Conservation (phyloP, 225 moss, liverwort and hornwort genomes). For the Rhytidiadelphus loreus region DNA sequence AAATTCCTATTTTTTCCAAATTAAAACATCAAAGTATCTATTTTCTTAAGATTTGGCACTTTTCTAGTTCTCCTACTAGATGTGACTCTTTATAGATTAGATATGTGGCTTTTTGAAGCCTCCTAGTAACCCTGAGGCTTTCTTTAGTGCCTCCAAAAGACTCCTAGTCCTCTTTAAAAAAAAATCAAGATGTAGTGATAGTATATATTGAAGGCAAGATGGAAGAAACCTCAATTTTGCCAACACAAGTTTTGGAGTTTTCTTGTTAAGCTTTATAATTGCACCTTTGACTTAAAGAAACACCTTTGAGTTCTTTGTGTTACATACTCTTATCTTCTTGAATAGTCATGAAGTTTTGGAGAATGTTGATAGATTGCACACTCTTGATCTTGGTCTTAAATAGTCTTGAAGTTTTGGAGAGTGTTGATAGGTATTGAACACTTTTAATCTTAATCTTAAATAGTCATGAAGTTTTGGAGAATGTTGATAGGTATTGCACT, state of each 20-base stretch:
- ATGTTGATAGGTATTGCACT: background rate
- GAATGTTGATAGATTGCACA: no score
- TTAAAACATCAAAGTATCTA: no score
- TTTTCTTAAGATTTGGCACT: no score
- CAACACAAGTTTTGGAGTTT: background rate
- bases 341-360: no score
- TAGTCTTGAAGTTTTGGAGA: background rate
- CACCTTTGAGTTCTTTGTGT: background rate
- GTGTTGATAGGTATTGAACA: background rate
- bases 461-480: no score
- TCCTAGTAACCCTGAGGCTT: fast-evolving
- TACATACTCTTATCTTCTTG: background rate
- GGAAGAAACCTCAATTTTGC: background rate
- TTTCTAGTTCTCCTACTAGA: no score
- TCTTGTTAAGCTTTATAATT: background rate
- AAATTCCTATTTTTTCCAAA: no score
- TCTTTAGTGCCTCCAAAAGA: background rate
- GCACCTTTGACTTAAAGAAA: background rate
- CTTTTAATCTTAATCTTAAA: no score
- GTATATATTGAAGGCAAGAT: background rate
- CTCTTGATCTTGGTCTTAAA: fast-evolving
- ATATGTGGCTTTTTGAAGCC: background rate
- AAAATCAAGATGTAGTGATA: background rate
- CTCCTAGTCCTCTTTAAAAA: background rate
- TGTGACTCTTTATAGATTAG: background rate